phyloP scores from a whole-genome alignment of 2,329 filamentous ascomycete genomes.

The Alternaria triticina region DNA sequence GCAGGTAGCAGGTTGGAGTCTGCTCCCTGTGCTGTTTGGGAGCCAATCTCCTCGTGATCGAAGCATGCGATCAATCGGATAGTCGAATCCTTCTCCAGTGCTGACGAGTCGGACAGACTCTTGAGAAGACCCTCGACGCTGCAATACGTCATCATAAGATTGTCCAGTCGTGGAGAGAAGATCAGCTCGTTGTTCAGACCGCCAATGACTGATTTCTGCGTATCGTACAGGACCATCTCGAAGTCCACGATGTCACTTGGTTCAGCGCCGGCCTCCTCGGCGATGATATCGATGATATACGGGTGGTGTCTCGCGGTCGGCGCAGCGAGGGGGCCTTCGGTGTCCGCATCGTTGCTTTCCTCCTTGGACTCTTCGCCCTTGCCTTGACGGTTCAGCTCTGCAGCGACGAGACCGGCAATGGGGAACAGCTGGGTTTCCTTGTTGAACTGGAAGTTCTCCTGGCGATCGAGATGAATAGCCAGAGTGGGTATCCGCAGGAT shows the following conservation, averaged over 20 bases:
- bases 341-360: slow-evolving; percentile 47
- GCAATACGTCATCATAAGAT: slow-evolving; percentile 96
- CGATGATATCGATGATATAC: slow-evolving; percentile 83
- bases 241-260: slow-evolving; percentile 84
- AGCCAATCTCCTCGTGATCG: slow-evolving; percentile 97
- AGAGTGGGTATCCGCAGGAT: slow-evolving; percentile 91
- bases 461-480: slow-evolving; percentile 90
- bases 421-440: slow-evolving; percentile 97
- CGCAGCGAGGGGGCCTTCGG: slow-evolving; percentile 66
- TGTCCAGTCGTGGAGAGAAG: slow-evolving; percentile 94
- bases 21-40: slow-evolving; percentile 88
- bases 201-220: slow-evolving; percentile 86
- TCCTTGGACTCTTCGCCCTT: slow-evolving; percentile 58
- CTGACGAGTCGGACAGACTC: slow-evolving; percentile 68
- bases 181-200: slow-evolving; percentile 93
- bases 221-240: slow-evolving; percentile 96
- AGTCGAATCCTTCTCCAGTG: slow-evolving; percentile 75
- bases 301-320: slow-evolving; percentile 87
- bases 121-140: slow-evolving; percentile 83
- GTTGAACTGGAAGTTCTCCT: slow-evolving; percentile 88
- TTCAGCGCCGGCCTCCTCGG: slow-evolving; percentile 74
- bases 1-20: slow-evolving; percentile 90
- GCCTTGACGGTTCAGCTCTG: slow-evolving; percentile 81
- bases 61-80: slow-evolving; percentile 95
- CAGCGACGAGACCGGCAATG: slow-evolving; percentile 84